Conservation (phyloP, 106 monocot genomes). For the Dendrobium officinale region DNA sequence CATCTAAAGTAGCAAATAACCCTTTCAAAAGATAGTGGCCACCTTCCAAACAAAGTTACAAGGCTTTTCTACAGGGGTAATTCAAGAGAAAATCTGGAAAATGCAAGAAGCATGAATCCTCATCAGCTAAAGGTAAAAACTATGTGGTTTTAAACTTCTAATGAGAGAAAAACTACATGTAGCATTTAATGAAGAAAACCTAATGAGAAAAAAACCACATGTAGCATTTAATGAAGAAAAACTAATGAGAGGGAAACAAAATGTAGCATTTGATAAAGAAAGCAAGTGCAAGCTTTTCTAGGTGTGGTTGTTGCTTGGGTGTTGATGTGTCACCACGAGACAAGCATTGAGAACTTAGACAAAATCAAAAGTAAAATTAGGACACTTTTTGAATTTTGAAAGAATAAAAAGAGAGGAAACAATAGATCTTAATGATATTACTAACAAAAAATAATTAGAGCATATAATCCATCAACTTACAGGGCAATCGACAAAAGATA, state of each 20-base stretch:
- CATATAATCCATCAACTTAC: conserved; percentile 30
- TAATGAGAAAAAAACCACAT: neutral
- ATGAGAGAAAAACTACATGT: too few species aligned
- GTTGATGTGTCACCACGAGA: neutral
- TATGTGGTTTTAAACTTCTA: too few species aligned
- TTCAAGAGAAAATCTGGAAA: too few species aligned
- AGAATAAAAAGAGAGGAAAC: neutral
- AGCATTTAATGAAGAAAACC: neutral
- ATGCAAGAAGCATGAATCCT: too few species aligned
- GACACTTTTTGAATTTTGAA: neutral
- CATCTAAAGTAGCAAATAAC: neutral
- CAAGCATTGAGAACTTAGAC: neutral
- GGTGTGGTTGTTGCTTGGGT: neutral
- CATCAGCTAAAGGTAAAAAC: too few species aligned
- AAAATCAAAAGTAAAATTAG: neutral
- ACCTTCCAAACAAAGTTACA: too few species aligned
- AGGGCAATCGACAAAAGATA: conserved; percentile 95
- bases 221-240: too few species aligned
- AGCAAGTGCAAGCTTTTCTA: neutral
- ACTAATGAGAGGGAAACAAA: neutral
- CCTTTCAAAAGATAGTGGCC: too few species aligned
- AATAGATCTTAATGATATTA: neutral
- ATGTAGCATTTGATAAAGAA: neutral
- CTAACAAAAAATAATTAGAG: neutral
- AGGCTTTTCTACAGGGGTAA: too few species aligned